Base-by-base conservation (phyloP, 768 basidiomycete genomes). In the Boletus barrowsii region DNA sequence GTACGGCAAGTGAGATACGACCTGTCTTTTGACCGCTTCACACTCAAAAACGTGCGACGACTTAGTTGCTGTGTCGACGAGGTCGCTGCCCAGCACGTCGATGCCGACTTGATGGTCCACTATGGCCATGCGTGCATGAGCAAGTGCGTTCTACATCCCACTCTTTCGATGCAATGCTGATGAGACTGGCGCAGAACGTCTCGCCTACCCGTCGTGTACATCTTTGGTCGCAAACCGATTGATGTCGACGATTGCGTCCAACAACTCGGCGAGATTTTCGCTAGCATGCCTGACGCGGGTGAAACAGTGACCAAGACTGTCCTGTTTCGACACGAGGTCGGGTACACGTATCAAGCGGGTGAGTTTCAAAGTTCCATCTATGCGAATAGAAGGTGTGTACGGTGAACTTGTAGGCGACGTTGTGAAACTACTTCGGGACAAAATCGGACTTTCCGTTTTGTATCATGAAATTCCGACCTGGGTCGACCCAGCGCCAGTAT, bases 91-190 rank as follows among this genome's bases (percentile, higher is more conserved):
- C 87, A 93, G 62, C 97, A 99, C 65, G 86, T 94, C 43, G 85
- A 94, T 58, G 93, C 94, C 0, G 91, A 98, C 65, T 83, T 86
- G 9, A 79, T 97, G 57, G 86, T 99, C 3, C 96, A 99, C 65
- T 98, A 97, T 64, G 96, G 96, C 2, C 90, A 97, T 74, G 94
- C 96, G 0, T 99, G 97, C 69, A 82, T 98, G 76, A 93, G 89
- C 68, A 83, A 86, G 93, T 96, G 61, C 59, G 92, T 77, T 33
- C 24, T 39, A 7, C 4, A 20, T 44, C 8, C 10, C 14, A 5
- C 10, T 5, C 20, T 3, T 20, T 24, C 18, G 4, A 24, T 40
- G 13, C 1, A 15, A 24, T 22, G 10, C 39, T 42, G 46, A 65
- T 39, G 44, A 47, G n/a, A 30, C 2, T 30, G 37, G 36, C 18